Percentiles rank a stretch among this genome's conserved stretches.
Conservation (phyloP, 2,329 filamentous ascomycete species). For the Penicillium crustosum region DNA sequence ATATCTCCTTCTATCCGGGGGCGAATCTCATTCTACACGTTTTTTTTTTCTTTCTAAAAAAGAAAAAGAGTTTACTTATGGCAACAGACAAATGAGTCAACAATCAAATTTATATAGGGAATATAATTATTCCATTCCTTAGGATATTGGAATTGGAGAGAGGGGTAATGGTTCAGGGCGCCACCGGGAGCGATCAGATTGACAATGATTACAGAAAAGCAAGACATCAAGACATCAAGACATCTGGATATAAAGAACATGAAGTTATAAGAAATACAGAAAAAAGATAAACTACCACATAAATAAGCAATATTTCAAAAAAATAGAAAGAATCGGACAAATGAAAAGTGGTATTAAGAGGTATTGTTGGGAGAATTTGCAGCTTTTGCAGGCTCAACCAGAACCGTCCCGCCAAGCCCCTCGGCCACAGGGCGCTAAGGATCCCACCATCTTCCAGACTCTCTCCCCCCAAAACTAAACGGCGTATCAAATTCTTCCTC, state of each 20-base stretch:
- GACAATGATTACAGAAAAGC: not conserved
- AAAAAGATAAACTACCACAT: too few species aligned
- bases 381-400: slow-evolving; percentile 25
- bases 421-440: slow-evolving; percentile 43
- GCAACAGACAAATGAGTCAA: not conserved
- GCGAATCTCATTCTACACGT: not conserved
- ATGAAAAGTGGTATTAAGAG: not conserved
- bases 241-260: not conserved
- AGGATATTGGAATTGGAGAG: slow-evolving; percentile 1
- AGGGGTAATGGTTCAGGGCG: slow-evolving; percentile 7
- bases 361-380: slow-evolving; percentile 33
- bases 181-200: slow-evolving; percentile 5
- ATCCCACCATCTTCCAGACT: slow-evolving; percentile 39
- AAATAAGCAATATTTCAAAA: not conserved
- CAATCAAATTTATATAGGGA: not conserved
- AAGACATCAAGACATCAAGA: not conserved
- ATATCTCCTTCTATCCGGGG: not conserved
- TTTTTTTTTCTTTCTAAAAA: not conserved
- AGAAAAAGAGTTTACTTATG: not conserved
- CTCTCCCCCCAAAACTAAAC: slow-evolving; percentile 38
- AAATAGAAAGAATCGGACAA: not conserved
- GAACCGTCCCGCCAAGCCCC: slow-evolving; percentile 41
- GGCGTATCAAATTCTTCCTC: slow-evolving; percentile 41
- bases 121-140: not conserved
- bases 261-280: not conserved